Evolutionary conservation across 768 basidiomycete genomes (phyloP).

Genomic region (Holtermannia corniformis): DNA sequence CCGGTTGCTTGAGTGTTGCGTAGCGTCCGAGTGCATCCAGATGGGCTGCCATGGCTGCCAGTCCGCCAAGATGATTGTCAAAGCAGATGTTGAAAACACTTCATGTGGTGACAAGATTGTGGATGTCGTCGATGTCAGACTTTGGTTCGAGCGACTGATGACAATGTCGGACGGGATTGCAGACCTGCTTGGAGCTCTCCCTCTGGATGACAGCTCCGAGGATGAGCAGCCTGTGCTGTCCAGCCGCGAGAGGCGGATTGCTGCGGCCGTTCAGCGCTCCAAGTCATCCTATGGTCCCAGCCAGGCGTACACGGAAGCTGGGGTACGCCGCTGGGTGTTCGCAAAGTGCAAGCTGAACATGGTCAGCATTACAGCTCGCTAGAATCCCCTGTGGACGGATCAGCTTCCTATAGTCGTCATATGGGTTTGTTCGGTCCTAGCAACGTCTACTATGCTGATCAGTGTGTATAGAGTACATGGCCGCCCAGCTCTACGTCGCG

Average conservation of each 20-base stretch:
- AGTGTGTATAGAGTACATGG: neutral
- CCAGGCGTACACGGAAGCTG: constrained; percentile 29
- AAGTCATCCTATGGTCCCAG: constrained; percentile 23
- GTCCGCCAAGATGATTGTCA: no score
- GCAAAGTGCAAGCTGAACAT: neutral
- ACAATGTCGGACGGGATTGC: no score
- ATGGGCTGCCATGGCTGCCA: no score
- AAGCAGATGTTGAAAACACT: no score
- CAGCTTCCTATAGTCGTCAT: neutral
- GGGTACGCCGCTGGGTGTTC: constrained; percentile 9
- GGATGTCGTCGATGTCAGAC: no score
- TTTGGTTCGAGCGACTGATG: no score
- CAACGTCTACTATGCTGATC: no score
- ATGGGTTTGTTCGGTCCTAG: neutral
- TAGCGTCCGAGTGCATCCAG: constrained; percentile 19
- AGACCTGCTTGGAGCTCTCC: neutral
- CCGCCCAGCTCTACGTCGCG: neutral
- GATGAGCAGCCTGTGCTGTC: neutral
- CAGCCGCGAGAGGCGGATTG: constrained; percentile 16
- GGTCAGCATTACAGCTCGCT: neutral
- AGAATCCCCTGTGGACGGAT: neutral
- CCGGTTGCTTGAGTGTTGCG: constrained; percentile 20
- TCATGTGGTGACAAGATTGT: no score
- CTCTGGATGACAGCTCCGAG: neutral
- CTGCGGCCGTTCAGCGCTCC: constrained; percentile 27